Base-by-base conservation (phyloP, 73 alveolate species). In the Tetrahymena thermophila region DNA sequence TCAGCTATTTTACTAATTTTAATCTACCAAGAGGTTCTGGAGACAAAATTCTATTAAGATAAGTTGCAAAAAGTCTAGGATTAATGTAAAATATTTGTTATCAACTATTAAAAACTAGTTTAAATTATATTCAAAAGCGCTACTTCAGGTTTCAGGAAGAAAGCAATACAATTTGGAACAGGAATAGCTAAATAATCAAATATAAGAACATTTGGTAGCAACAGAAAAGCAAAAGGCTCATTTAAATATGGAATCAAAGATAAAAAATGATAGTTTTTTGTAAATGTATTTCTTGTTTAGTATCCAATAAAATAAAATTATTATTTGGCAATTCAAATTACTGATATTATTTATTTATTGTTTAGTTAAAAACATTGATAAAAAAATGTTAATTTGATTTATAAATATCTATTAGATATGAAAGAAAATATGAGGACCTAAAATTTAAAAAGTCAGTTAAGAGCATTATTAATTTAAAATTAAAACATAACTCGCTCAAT, bases 161-260 rank as follows among this genome's bases (percentile, higher is more conserved):
- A 98, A 94, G 99, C 99, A 7, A 97, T 97, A 40, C 85, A 97
- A 93, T 97, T 97, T 96, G 99, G 99, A 23, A 97, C 99, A 11
- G 96, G 94, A 94, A 97, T 97, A 85, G 99, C 99, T 0, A 97
- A 97, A 55, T 28, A 94, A 84, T 96, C 99, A 16, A 97, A 97
- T 85, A 96, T 94, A 35, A 50, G 96, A 94, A 96, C 96, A 28
- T 97, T 97, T 95, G 99, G 99, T 7, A 95, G 97, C n/a, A 97
- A 97, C 93, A 94, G 98, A 43, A 97, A 96, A 96, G 99, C 99
- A 16, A 97, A 97, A 58, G 99, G 99, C 0, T 96, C 97, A 50
- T 97, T 97, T 43, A 94, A 97, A 55, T 96, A 95, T 71, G 96
- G 85, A 94, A 35, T 93, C 16, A 93, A 93, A 43, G 71, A 95